Conservation (phyloP, 2,329 filamentous ascomycete genomes). For the Trichoderma harzianum region DNA sequence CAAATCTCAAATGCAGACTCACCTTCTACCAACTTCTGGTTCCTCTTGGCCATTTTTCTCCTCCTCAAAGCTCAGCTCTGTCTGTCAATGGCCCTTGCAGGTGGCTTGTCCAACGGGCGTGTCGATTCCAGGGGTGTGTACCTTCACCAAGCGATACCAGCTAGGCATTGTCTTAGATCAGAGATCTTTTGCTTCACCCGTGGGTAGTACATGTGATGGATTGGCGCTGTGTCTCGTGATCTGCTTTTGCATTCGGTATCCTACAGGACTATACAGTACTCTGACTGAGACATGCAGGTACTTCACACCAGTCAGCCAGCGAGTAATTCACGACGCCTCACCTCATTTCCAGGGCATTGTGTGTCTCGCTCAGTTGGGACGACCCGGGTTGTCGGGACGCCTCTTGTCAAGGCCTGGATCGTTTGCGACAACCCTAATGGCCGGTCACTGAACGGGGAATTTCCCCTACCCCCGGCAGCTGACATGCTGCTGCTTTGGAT, state of each 20-base stretch:
- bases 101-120: conserved; percentile 13
- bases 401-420: not conserved
- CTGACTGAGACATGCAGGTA: conserved; percentile 17
- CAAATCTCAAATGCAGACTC: not conserved
- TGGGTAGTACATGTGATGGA: not conserved
- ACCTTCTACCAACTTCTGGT: not conserved
- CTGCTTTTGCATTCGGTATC: conserved; percentile 4
- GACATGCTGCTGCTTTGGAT: conserved; percentile 7
- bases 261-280: not conserved
- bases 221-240: conserved; percentile 6
- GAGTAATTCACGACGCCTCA: not conserved
- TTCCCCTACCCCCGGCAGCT: not conserved
- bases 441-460: not conserved
- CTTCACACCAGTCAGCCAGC: not conserved
- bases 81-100: conserved; percentile 14
- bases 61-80: not conserved
- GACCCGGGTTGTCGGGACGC: conserved; percentile 19
- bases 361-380: not conserved
- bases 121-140: conserved; percentile 4
- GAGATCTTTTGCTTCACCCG: not conserved
- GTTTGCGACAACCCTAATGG: not conserved
- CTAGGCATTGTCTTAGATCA: conserved; percentile 20
- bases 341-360: conserved; percentile 7
- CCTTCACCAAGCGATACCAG: conserved; percentile 10
- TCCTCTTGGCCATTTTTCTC: not conserved